These are phyloP conservation scores for Datura wrightii DNA, from an alignment of 257 asterid species.

Conservation along the genomic window DNA sequence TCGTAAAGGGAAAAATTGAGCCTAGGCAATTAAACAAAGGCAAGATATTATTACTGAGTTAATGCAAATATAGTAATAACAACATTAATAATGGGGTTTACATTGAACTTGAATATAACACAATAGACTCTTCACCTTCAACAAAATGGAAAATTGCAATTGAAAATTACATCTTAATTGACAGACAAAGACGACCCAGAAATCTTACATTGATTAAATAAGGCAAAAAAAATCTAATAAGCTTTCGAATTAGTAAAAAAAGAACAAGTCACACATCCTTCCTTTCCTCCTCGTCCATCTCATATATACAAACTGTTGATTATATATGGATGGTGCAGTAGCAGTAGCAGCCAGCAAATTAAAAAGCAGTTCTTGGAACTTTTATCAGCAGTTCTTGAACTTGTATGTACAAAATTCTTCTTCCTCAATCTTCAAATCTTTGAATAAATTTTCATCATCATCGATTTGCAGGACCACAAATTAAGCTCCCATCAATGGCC, in stretches of 20 bases:
- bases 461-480: constrained; percentile 23
- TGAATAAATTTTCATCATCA: constrained; percentile 21
- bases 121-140: background rate
- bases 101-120: background rate
- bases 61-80: background rate
- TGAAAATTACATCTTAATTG: constrained; percentile 6
- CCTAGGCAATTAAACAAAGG: background rate
- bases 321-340: constrained; percentile 37
- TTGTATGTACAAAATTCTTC: constrained; percentile 44
- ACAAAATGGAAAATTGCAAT: background rate
- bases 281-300: constrained; percentile 32
- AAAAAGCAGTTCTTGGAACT: background rate
- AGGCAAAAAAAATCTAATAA: constrained; percentile 28
- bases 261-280: constrained; percentile 17
- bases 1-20: background rate
- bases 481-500: background rate
- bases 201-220: constrained; percentile 25
- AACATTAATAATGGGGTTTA: background rate
- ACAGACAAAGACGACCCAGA: background rate
- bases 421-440: background rate
- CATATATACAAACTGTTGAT: constrained; percentile 26
- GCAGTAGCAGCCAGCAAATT: background rate
- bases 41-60: background rate
- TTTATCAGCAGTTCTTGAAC: constrained; percentile 26
- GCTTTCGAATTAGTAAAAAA: constrained; percentile 12